These are phyloP conservation scores for Alectoria sarmentosa DNA, from an alignment of 495 filamentous ascomycete species.

Conservation along the genomic window DNA sequence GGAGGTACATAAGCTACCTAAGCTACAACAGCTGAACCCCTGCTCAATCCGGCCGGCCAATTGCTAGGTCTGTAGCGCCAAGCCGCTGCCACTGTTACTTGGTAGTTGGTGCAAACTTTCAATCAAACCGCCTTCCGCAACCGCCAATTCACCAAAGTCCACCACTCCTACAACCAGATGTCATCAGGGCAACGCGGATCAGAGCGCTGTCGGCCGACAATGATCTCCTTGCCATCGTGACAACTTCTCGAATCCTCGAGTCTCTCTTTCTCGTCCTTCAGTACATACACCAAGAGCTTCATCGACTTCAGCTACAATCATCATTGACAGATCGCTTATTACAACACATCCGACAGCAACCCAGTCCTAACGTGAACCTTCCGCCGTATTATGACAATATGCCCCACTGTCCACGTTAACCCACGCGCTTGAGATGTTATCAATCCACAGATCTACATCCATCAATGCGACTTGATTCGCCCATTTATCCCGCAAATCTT, in stretches of 20 bases:
- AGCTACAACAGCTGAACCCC: neutral
- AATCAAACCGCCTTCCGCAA: neutral
- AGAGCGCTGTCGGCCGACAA: neutral
- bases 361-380: constrained; percentile 7
- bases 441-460: constrained; percentile 5
- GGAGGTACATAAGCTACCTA: neutral
- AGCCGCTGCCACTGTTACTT: neutral
- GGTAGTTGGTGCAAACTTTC: constrained; percentile 5
- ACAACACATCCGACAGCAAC: constrained; percentile 17
- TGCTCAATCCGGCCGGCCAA: neutral
- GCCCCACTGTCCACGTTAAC: neutral
- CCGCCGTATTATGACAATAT: constrained; percentile 7
- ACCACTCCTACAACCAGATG: neutral
- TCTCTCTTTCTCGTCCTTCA: neutral
- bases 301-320: constrained; percentile 8
- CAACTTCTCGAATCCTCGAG: neutral
- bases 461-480: constrained; percentile 24
- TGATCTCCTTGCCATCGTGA: neutral
- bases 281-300: neutral
- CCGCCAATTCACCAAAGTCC: neutral
- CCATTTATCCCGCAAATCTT: constrained; percentile 8
- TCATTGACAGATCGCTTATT: constrained; percentile 14
- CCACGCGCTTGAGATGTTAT: constrained; percentile 19
- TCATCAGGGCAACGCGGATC: constrained; percentile 12
- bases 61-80: neutral